Conservation (phyloP, 805 yeast genomes). For the Kregervanrija delftensis region DNA sequence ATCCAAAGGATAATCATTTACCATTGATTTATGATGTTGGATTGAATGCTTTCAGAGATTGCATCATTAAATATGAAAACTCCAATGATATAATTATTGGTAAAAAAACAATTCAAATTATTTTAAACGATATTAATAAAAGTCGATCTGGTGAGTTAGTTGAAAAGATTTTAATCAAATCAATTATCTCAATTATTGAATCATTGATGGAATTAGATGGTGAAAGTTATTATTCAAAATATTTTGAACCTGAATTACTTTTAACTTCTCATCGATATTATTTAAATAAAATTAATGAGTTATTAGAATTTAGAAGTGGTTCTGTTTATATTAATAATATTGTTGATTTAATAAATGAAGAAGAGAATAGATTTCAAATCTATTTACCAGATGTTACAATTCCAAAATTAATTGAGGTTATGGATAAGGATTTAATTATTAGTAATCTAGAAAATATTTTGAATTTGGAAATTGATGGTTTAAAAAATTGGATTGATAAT, state of each 20-base stretch:
- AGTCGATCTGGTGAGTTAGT: slow-evolving; percentile 50
- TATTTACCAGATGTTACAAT: slow-evolving; percentile 49
- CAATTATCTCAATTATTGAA: slow-evolving; percentile 66
- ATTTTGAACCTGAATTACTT: slow-evolving; percentile 62
- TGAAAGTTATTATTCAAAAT: slow-evolving; percentile 55
- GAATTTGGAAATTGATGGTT: slow-evolving; percentile 46
- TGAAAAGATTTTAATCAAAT: slow-evolving; percentile 52
- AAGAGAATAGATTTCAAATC: slow-evolving; percentile 47
- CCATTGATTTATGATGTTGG: slow-evolving; percentile 71
- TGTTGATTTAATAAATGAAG: slow-evolving; percentile 51
- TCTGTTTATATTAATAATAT: slow-evolving; percentile 47
- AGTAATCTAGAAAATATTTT: slow-evolving; percentile 52
- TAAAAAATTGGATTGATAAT: slow-evolving; percentile 48
- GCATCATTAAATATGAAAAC: slow-evolving; percentile 42
- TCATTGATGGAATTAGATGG: slow-evolving; percentile 45
- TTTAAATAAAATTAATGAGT: slow-evolving; percentile 35
- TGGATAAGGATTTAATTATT: slow-evolving; percentile 54
- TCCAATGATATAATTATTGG: slow-evolving; percentile 39
- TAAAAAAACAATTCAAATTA: slow-evolving; percentile 35
- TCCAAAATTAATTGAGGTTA: slow-evolving; percentile 46
- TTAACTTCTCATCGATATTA: slow-evolving; percentile 52
- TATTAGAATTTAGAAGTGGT: slow-evolving; percentile 41
- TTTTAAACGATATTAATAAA: slow-evolving; percentile 49
- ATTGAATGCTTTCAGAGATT: slow-evolving; percentile 55
- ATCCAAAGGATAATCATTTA: slow-evolving; percentile 59